Evolutionary conservation across 2,329 filamentous ascomycete genomes (phyloP).

Genomic region (Cercospora nicotianae): DNA sequence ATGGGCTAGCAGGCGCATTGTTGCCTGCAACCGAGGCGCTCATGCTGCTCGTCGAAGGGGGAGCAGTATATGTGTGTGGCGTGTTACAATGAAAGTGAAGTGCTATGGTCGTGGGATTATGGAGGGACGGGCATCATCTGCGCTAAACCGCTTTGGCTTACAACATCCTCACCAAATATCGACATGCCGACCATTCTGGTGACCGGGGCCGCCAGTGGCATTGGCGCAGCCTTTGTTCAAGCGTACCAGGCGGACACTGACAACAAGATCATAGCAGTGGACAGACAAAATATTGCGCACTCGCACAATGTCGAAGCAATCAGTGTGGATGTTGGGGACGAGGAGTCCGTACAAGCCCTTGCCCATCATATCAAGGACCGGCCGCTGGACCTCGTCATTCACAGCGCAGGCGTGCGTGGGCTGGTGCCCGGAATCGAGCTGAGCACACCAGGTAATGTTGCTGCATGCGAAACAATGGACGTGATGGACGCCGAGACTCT

Average conservation of each 20-base stretch:
- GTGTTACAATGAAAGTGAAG: background rate
- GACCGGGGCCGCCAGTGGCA: slow-evolving; percentile 43
- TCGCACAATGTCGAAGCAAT: slow-evolving; percentile 28
- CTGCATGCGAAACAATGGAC: slow-evolving; percentile 44
- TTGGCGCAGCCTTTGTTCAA: slow-evolving; percentile 40
- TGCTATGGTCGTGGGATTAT: background rate
- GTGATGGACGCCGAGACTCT: slow-evolving; percentile 46
- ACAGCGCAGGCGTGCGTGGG: slow-evolving; percentile 49
- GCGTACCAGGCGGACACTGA: slow-evolving; percentile 28
- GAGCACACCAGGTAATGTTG: slow-evolving; percentile 38
- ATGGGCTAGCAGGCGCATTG: slow-evolving; percentile 4
- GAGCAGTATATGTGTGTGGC: background rate
- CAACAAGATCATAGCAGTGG: slow-evolving; percentile 38
- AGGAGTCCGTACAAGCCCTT: slow-evolving; percentile 31
- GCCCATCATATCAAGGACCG: slow-evolving; percentile 19
- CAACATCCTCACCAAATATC: background rate
- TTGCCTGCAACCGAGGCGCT: slow-evolving; percentile 7
- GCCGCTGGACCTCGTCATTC: slow-evolving; percentile 45
- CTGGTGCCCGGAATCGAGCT: slow-evolving; percentile 40
- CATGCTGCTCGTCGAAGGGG: slow-evolving; percentile 2
- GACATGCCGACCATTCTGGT: slow-evolving; percentile 36
- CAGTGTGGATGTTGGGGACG: slow-evolving; percentile 34
- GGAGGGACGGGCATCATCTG: background rate
- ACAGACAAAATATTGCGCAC: slow-evolving; percentile 27
- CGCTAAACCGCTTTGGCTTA: background rate